phyloP scores from a whole-genome alignment of 306 rosid genomes.

The Citrullus colocynthis region DNA sequence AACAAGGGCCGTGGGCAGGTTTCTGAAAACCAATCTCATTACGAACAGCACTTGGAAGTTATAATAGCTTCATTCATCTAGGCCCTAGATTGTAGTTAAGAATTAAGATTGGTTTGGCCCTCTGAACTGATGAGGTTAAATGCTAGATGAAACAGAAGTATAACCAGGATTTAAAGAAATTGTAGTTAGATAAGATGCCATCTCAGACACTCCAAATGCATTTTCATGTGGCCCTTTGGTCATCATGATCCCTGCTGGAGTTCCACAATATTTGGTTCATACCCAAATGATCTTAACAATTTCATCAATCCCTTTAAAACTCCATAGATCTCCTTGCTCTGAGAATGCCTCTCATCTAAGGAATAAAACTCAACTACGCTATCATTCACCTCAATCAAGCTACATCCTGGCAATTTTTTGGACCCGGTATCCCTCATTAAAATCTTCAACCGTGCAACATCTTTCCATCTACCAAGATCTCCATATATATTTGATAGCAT shows the following conservation, averaged over 20 bases:
- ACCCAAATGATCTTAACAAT: slow-evolving; percentile 19
- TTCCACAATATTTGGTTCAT: slow-evolving; percentile 14
- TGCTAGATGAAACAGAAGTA: not conserved
- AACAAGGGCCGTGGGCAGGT: not conserved
- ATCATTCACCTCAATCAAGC: slow-evolving; percentile 30
- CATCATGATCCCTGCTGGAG: not conserved
- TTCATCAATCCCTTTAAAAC: slow-evolving; percentile 21
- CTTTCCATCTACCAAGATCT: slow-evolving; percentile 67
- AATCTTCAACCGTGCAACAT: slow-evolving; percentile 55
- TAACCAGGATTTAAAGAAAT: not conserved
- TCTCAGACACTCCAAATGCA: not conserved
- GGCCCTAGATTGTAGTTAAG: not conserved
- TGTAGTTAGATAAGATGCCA: not conserved
- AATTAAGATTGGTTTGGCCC: not conserved
- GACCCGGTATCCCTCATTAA: slow-evolving; percentile 56
- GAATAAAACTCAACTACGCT: slow-evolving; percentile 25
- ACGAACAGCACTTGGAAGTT: not conserved
- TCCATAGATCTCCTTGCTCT: slow-evolving; percentile 22
- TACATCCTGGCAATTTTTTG: slow-evolving; percentile 31
- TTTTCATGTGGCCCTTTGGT: not conserved
- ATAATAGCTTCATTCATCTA: not conserved
- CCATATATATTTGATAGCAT: slow-evolving; percentile 65
- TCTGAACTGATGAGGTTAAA: not conserved
- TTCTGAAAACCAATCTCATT: not conserved
- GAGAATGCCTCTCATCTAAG: slow-evolving; percentile 26